These are phyloP conservation scores for Diplosphaera chodatii DNA, from an alignment of 139 green algal species.

Conservation along the genomic window DNA sequence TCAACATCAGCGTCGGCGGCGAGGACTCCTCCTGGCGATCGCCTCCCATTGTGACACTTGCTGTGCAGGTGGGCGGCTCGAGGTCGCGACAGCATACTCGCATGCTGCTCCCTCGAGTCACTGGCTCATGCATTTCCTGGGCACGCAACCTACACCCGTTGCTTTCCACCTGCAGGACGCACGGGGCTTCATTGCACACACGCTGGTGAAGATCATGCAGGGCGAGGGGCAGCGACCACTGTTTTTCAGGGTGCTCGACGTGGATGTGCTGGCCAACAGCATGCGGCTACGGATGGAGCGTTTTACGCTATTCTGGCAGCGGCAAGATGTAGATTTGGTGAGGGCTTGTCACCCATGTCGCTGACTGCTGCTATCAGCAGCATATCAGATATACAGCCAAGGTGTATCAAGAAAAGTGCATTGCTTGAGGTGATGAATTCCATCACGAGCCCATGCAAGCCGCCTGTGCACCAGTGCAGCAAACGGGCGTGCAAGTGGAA, in stretches of 20 bases:
- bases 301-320: conserved; percentile 23
- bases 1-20: not conserved
- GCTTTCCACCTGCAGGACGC: too few relatives aligned
- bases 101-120: too few relatives aligned
- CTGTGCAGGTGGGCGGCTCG: conserved; percentile 13
- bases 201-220: conserved; percentile 3
- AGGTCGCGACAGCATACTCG: too few relatives aligned
- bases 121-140: too few relatives aligned
- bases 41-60: conserved; percentile 2
- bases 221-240: not conserved
- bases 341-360: too few relatives aligned
- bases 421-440: too few relatives aligned
- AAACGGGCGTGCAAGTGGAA: not conserved
- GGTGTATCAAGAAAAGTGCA: too few relatives aligned
- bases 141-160: too few relatives aligned
- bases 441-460: too few relatives aligned
- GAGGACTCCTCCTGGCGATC: not conserved
- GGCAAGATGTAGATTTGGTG: conserved; percentile 1
- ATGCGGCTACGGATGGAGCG: conserved; percentile 14
- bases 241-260: conserved; percentile 18
- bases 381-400: too few relatives aligned
- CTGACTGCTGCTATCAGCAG: too few relatives aligned
- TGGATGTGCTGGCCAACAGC: not conserved
- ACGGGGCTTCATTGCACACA: conserved; percentile 7
- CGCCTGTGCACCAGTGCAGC: too few relatives aligned